Evolutionary conservation across 345 rosid species (phyloP), one percentile per base, ranked within the genome.

Genomic region (Kernera saxatilis): DNA sequence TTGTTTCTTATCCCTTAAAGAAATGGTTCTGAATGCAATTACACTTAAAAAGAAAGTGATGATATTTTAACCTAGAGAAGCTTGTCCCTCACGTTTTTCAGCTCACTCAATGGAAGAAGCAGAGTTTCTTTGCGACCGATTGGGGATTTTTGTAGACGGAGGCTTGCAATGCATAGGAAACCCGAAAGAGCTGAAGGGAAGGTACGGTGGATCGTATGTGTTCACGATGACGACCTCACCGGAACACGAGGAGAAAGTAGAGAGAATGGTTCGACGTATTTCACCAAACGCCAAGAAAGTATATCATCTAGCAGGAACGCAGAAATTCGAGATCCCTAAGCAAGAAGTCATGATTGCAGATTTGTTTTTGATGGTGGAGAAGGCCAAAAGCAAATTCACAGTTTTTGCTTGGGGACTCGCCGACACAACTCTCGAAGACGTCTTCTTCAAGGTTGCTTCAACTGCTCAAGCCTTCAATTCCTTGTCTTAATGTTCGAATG

Each of bases 71-170:
- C 63, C 54, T 71, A 62, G 6, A 39, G 60, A 69, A 32, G 8
- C 51, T 64, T 73, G 44, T 12, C 26, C n/a, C 59, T 75, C 18
- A 54, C 65, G 44, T 44, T 69, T 63, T 51, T 35, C 70, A 68
- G 79, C 99, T 3, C 96, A 94, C 75, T 94, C 99, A 22, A 91
- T 91, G 97, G 98, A 89, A 81, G 99, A 94, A 83, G 99, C 99
- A 36, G 99, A 91, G 78, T 86, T 75, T 68, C 83, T 94, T 2
- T 91, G 99, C 74, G 95, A 94, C 60, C 77, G 99, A 26, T 48
- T 91, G 51, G 98, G 97, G 45, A 85, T 94, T 52, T 91, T 94
- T 30, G 96, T 94, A 2, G 88, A 82, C 65, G 98, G 99, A 23
- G 71, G 89, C 71, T 83, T 94, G 78, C 98, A 89, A 73, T 94